Base-by-base conservation (phyloP, 192 early-diverging fungal genomes). In the Backusella macrospora region DNA sequence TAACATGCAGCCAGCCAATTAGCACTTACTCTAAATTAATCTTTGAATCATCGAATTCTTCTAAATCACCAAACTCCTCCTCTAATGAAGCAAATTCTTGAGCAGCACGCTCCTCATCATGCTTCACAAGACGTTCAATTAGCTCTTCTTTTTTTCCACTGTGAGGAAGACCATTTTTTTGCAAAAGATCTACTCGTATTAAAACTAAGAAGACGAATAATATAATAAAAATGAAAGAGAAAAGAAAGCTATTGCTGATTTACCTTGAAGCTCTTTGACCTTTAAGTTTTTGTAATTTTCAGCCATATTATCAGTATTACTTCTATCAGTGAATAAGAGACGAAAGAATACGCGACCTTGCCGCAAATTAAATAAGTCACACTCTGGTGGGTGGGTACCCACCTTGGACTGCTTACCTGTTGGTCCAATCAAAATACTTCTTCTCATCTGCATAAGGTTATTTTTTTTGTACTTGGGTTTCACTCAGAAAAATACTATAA, bases 91-190 rank as follows among this genome's bases (percentile, higher is more conserved):
- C 70, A 38, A 76, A 66, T 21, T 80, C 76, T 15, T 74, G 76
- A 7, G 81, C 79, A 45, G 85, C 84, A 18, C 79, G 80, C 14
- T 76, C 75, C 55, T 85, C 78, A 71, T 85, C 80, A 62, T 90
- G 83, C 59, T 87, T 83, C 43, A 91, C 55, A 15, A 91, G 73
- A 59, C 90, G 82, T 21, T 83, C 81, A 63, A 91, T 81, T 42
- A 91, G 77, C 21, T 91, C 90, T 18, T 90, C 89, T 75, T 91
- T 91, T 72, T 88, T 91, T 34, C 90, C 90, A 44, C 81, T 80
- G 62, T 82, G 80, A 13, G 89, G 82, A 49, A 91, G 76, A 48
- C 83, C 82, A 29, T 76, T 77, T 45, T 85, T 83, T 26, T 82
- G 78, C 5, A 91, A 74, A 65, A 86, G 76, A 23, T 89, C 88